These are phyloP conservation scores for Anisodus acutangulus DNA, from an alignment of 257 asterid genomes.

Conservation along the genomic window DNA sequence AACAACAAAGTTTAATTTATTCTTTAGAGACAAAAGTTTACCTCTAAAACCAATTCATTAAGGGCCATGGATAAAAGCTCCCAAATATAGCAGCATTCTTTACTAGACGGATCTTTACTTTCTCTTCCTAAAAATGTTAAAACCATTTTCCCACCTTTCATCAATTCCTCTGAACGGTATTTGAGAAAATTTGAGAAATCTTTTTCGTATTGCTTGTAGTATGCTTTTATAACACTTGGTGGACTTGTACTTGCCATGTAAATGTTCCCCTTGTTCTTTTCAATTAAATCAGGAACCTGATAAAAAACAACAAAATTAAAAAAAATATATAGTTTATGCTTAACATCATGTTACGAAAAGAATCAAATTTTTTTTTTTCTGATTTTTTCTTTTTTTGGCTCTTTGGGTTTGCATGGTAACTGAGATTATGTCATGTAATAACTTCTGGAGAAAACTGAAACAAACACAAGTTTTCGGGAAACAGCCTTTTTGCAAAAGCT, in stretches of 20 bases:
- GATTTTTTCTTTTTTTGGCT: no score
- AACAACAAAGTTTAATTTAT: background rate
- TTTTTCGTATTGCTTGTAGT: conserved; percentile 51
- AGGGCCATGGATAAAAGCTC: conserved; percentile 60
- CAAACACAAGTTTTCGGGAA: no score
- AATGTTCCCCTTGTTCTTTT: conserved; percentile 52
- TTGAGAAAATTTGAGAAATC: conserved; percentile 59
- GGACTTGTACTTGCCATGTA: conserved; percentile 57
- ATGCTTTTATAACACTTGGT: conserved; percentile 51
- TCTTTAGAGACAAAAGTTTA: background rate
- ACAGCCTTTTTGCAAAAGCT: no score
- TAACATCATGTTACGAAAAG: no score
- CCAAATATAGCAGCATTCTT: conserved; percentile 66
- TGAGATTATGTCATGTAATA: no score
- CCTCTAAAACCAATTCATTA: conserved; percentile 58
- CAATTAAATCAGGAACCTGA: conserved; percentile 55
- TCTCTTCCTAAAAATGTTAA: conserved; percentile 66
- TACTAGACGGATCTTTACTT: conserved; percentile 51
- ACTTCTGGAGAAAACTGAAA: no score
- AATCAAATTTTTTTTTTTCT: no score
- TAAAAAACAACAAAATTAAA: background rate
- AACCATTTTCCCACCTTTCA: conserved; percentile 68
- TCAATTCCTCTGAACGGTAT: conserved; percentile 62
- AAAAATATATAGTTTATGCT: background rate
- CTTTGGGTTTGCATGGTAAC: no score